These are phyloP conservation scores for Penicillium sclerotigenum DNA, from an alignment of 2,329 filamentous ascomycete species.

Conservation along the genomic window DNA sequence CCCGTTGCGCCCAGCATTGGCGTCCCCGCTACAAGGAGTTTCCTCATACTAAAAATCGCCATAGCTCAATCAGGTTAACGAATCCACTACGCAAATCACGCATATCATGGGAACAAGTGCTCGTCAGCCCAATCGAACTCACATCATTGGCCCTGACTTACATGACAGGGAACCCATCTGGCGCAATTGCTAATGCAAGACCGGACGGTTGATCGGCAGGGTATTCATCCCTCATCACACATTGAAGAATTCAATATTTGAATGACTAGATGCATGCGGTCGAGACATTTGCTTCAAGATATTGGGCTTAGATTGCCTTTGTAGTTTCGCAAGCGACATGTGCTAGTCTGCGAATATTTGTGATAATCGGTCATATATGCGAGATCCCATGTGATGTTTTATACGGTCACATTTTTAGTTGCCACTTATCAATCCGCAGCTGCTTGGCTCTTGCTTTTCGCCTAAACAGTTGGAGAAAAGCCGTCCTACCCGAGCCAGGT, in stretches of 20 bases:
- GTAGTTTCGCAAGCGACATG: neutral
- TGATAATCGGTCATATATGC: conserved; percentile 3
- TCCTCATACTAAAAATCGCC: neutral
- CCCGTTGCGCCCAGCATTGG: conserved; percentile 1
- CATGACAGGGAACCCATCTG: neutral
- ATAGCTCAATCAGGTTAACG: neutral
- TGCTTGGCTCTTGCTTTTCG: conserved; percentile 11
- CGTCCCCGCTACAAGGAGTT: neutral
- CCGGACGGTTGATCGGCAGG: conserved; percentile 6
- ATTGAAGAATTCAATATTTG: neutral
- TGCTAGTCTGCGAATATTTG: neutral
- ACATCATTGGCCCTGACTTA: neutral
- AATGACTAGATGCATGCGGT: conserved; percentile 3
- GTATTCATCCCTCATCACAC: neutral
- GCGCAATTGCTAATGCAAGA: neutral
- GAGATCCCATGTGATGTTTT: conserved; percentile 5
- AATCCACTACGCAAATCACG: neutral
- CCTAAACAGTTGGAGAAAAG: conserved; percentile 13
- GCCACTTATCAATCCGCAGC: conserved; percentile 11
- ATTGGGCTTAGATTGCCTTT: neutral
- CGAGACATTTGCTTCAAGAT: neutral
- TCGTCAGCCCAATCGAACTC: neutral
- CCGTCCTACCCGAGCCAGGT: conserved; percentile 22
- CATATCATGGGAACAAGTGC: conserved; percentile 1
- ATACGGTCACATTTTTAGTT: conserved; percentile 1